Evolutionary conservation across 495 filamentous ascomycete genomes (phyloP).

Genomic region (Saxophila tyrrhenica): DNA sequence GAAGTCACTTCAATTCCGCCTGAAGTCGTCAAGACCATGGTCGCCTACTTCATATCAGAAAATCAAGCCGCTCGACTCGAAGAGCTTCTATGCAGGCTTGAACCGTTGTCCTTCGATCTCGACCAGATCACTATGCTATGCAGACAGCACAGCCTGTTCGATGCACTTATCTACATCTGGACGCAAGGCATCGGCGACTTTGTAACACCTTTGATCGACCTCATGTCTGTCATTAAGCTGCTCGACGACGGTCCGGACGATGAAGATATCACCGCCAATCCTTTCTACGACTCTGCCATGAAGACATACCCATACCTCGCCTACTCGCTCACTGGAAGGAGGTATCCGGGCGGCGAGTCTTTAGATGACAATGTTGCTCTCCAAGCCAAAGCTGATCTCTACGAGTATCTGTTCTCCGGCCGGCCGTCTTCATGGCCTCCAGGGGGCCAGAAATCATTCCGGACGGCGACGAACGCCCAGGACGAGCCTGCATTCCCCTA

Average conservation of each 20-base stretch:
- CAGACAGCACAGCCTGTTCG: slow-evolving; percentile 81
- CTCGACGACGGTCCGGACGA: slow-evolving; percentile 41
- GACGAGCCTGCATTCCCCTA: slow-evolving; percentile 66
- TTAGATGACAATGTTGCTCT: slow-evolving; percentile 57
- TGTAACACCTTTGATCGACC: slow-evolving; percentile 77
- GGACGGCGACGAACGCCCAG: slow-evolving; percentile 37
- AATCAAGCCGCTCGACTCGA: slow-evolving; percentile 69
- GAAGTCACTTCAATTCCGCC: slow-evolving; percentile 68
- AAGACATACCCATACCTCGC: slow-evolving; percentile 95
- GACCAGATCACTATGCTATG: slow-evolving; percentile 86
- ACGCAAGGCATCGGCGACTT: slow-evolving; percentile 81
- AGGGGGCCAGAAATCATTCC: slow-evolving; percentile 40
- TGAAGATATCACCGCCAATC: slow-evolving; percentile 26
- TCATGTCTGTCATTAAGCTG: slow-evolving; percentile 60
- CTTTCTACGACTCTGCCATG: slow-evolving; percentile 48
- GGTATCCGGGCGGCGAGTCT: slow-evolving; percentile 74
- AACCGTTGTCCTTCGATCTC: slow-evolving; percentile 82
- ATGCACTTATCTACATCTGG: slow-evolving; percentile 96
- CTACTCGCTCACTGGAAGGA: slow-evolving; percentile 77
- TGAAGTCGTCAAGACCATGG: slow-evolving; percentile 71
- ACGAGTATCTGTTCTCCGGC: slow-evolving; percentile 86
- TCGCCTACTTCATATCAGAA: slow-evolving; percentile 62
- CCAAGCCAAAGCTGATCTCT: slow-evolving; percentile 73
- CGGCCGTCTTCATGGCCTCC: slow-evolving; percentile 56
- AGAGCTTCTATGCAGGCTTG: slow-evolving; percentile 86